Base-by-base conservation (phyloP, 164 flowering plant genomes). In the Echeveria elegans region DNA sequence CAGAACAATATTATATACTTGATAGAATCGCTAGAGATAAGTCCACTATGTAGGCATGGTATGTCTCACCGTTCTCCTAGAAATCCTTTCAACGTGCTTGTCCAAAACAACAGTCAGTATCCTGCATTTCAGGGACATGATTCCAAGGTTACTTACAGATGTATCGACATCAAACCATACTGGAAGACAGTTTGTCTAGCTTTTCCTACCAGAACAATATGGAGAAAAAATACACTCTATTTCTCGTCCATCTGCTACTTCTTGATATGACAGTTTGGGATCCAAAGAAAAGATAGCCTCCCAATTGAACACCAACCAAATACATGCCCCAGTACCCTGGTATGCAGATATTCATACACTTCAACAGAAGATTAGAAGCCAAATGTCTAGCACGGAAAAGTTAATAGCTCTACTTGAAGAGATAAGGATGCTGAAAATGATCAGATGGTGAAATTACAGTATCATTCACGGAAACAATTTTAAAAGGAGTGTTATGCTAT, bases 251-350 rank as follows among this genome's bases (percentile, higher is more conserved):
- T 56, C 70, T 77, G 37, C 66, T 79, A 73, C 76, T 70, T 75
- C 74, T 77, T 48, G 65, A 66, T 53, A 24, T 48, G n/a, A 72
- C 60, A 68, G 72, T 63, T 63, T 34, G 38, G 67, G 59, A 30
- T 77, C 74, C 82, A 61, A 87, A 90, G 69, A 90, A 86, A 26
- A 90, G 86, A 80, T 78, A 77, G 75, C 78, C 75, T 53, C 94
- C 97, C 70, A 93, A 69, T 60, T 80, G 80, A 62, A 93, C 91
- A 56, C 96, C 92, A 64, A 90, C 63, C 66, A 93, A 90, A 79
- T 93, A 84, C 82, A 93, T 59, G 62, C 98, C 92, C 98, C 92
- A 90, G 76, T 93, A 93, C 52, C 98, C 98, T 90, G 79, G 59
- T 21, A 73, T 64, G 26, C 59, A 63, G 68, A 64, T 4, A 60